phyloP scores from a whole-genome alignment of 495 filamentous ascomycete species.

The Apodospora peruviana region DNA sequence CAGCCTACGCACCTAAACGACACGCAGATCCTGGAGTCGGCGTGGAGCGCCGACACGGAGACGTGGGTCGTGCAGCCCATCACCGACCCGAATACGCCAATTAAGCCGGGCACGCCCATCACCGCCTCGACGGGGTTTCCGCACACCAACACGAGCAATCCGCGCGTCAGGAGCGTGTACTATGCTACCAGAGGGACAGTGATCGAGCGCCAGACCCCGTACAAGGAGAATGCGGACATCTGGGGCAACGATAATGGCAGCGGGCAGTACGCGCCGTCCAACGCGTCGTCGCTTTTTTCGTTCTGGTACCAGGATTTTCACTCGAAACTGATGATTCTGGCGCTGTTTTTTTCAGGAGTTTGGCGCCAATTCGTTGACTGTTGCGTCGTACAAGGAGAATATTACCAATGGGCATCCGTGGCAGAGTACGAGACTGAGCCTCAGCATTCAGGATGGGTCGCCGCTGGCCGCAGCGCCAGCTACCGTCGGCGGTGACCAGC shows the following conservation, averaged over 20 bases:
- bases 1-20: constrained; percentile 1
- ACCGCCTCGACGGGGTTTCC: neutral
- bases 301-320: constrained; percentile 10
- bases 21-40: constrained; percentile 2
- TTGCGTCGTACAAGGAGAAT: neutral
- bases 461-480: constrained; percentile 6
- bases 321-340: constrained; percentile 4
- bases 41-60: constrained; percentile 5
- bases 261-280: constrained; percentile 6
- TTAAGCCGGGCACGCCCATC: neutral
- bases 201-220: neutral
- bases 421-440: constrained; percentile 3
- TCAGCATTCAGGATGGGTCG: constrained; percentile 8
- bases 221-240: neutral
- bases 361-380: constrained; percentile 6
- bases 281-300: constrained; percentile 6
- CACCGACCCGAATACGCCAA: neutral
- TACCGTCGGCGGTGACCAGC: neutral
- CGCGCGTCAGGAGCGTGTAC: neutral
- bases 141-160: neutral
- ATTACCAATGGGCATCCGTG: constrained; percentile 1
- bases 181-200: neutral
- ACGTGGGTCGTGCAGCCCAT: neutral
- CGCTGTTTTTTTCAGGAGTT: constrained; percentile 9
- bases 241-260: constrained; percentile 11